Evolutionary conservation across 768 basidiomycete species (phyloP).

Genomic region (Leccinum fibrillosum): DNA sequence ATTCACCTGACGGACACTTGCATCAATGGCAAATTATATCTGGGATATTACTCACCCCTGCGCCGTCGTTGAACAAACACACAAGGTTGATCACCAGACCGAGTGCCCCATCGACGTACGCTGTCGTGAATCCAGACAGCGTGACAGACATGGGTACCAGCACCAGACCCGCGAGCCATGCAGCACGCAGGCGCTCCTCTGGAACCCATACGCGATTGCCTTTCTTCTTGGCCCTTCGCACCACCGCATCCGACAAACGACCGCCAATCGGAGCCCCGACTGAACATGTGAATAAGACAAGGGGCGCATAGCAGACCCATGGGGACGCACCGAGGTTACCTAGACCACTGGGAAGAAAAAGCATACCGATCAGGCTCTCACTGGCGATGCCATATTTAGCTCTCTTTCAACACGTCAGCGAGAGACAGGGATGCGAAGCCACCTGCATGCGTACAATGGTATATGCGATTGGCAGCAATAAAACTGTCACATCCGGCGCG

Average conservation of each 20-base stretch:
- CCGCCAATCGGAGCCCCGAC: slow-evolving; percentile 63
- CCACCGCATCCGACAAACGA: slow-evolving; percentile 50
- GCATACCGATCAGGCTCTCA: slow-evolving; percentile 22
- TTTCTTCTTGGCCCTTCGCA: slow-evolving; percentile 45
- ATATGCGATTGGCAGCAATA: slow-evolving; percentile 61
- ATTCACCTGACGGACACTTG: slow-evolving; percentile 43
- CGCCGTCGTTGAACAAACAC: slow-evolving; percentile 60
- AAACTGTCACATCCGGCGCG: slow-evolving; percentile 18
- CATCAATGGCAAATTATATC: background rate
- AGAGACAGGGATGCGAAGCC: background rate
- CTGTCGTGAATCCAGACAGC: slow-evolving; percentile 45
- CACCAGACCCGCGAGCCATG: slow-evolving; percentile 43
- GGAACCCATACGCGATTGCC: slow-evolving; percentile 61
- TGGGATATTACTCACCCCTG: slow-evolving; percentile 46
- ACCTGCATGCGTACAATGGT: slow-evolving; percentile 49
- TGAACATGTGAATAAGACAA: slow-evolving; percentile 18
- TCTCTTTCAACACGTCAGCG: slow-evolving; percentile 39
- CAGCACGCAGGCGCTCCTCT: slow-evolving; percentile 62
- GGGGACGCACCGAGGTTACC: slow-evolving; percentile 23
- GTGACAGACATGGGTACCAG: slow-evolving; percentile 54
- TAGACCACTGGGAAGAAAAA: slow-evolving; percentile 26
- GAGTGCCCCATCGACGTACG: slow-evolving; percentile 44
- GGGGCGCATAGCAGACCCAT: background rate
- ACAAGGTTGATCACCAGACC: slow-evolving; percentile 52
- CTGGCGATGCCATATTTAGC: slow-evolving; percentile 26